Evolutionary conservation across 495 filamentous ascomycete genomes (phyloP), one percentile per base, ranked within the genome.

Genomic region (Penicillium tannophilum): DNA sequence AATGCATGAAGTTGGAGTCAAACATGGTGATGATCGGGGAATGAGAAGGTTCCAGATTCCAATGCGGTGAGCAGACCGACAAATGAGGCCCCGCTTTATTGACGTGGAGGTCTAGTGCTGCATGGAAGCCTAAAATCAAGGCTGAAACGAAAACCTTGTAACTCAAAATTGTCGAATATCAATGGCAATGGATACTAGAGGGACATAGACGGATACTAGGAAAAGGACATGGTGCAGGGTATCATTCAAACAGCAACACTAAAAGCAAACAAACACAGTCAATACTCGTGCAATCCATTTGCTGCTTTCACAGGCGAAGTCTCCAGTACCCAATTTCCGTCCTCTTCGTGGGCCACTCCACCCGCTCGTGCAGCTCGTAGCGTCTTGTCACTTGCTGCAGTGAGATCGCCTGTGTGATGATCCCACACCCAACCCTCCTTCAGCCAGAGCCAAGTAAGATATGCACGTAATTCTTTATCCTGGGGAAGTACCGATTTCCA

Each of bases 391-490:
- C 77, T 68, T 4, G 90, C 82, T 46, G 75, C 63, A 49, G 79
- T 79, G 59, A 79, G 80, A 44, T 88, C 77, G 0, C 91, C 92
- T 1, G 89, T 91, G 52, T 77, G 64, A 0, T 83, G 83, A 75
- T 97, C 84, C 91, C 92, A 97, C 12, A 82, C 75, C 81, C 86
- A 91, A 2, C 93, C 93, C 60, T 95, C 89, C 55, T 87, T 86
- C 54, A 91, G 78, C 93, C 94, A 97, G 81, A 90, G 87, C 93
- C 93, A 97, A 3, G 88, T 76, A 64, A 97, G 67, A 75, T 88
- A 97, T 0, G 91, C 92, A 19, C 90, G 79, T 39, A 97, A 70
- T 71, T 98, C 94, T 72, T 97, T 97, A 68, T 98, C 94, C 46
- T 78, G 69, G 0, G 94, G 93, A 28, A 93, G 62, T 0, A 97